Evolutionary conservation across 805 yeast species (phyloP).

Genomic region (Pichia cephalocereana): DNA sequence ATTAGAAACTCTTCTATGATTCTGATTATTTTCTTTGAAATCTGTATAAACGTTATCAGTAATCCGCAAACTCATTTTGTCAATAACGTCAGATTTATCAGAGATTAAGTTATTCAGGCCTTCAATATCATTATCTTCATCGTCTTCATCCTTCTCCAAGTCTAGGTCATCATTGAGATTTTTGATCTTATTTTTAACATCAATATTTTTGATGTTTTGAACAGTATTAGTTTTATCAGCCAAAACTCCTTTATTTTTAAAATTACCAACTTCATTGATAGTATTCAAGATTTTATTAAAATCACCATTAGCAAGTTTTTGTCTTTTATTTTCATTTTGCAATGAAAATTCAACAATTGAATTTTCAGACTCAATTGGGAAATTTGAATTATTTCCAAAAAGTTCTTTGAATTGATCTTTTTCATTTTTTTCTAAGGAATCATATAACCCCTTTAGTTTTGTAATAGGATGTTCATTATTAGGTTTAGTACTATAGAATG

Average conservation of each 20-base stretch:
- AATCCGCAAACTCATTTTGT: constrained; percentile 2
- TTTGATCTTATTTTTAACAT: no score
- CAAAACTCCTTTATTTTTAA: background rate
- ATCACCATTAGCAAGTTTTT: background rate
- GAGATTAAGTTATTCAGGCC: background rate
- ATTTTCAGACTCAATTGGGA: no score
- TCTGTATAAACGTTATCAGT: background rate
- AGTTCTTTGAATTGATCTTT: background rate
- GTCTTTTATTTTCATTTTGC: background rate
- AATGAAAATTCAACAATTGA: background rate
- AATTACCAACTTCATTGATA: background rate
- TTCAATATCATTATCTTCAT: background rate
- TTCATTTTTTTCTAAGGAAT: constrained; percentile 2
- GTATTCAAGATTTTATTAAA: background rate
- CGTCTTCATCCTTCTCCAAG: background rate
- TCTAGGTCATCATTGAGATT: no score
- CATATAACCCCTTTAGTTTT: constrained; percentile 3
- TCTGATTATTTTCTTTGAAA: background rate
- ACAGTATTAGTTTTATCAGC: background rate
- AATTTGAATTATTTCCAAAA: background rate
- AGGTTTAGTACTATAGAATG: constrained; percentile 8
- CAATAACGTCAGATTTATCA: constrained; percentile 6
- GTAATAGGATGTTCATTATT: background rate
- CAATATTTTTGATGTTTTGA: no score
- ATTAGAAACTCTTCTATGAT: background rate